Conservation (phyloP, 352 stramenopile genomes). For the Phytophthora idaei region DNA sequence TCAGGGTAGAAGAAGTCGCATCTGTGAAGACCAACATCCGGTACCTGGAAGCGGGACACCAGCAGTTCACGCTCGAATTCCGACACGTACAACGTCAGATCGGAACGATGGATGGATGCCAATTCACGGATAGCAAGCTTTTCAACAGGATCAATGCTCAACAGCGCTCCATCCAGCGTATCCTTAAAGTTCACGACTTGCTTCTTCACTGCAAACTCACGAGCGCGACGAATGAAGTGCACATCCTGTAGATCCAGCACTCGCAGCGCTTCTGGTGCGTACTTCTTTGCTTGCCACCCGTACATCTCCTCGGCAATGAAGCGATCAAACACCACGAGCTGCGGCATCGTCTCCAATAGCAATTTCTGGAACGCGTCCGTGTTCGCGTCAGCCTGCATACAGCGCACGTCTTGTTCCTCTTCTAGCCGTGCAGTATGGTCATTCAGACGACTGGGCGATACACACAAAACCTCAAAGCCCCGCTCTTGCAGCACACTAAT, state of each 20-base stretch:
- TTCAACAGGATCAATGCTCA: conserved; percentile 55
- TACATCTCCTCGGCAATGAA: conserved; percentile 91
- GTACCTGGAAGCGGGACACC: conserved; percentile 65
- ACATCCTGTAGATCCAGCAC: conserved; percentile 95
- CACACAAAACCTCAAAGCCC: conserved; percentile 74
- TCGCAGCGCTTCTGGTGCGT: conserved; percentile 75
- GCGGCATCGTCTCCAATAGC: conserved; percentile 55
- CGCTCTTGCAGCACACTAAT: conserved; percentile 68
- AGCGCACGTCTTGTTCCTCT: conserved; percentile 56
- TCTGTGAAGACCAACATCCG: conserved; percentile 43
- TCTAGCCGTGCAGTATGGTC: conserved; percentile 59
- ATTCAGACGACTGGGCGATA: conserved; percentile 82
- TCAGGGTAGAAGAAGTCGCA: conserved; percentile 79
- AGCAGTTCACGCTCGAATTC: conserved; percentile 68
- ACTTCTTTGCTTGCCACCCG: conserved; percentile 77
- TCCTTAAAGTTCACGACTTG: conserved; percentile 42
- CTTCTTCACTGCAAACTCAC: conserved; percentile 83
- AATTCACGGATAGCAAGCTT: conserved; percentile 78
- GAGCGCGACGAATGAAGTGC: conserved; percentile 88
- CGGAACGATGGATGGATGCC: conserved; percentile 75
- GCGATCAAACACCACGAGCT: conserved; percentile 81
- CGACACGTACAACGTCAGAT: conserved; percentile 80
- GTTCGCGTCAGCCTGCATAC: conserved; percentile 78
- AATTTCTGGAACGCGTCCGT: conserved; percentile 70
- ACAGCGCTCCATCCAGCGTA: conserved; percentile 30